Conservation (phyloP, 1,284 basidiomycete genomes). For the Irpex sp. region DNA sequence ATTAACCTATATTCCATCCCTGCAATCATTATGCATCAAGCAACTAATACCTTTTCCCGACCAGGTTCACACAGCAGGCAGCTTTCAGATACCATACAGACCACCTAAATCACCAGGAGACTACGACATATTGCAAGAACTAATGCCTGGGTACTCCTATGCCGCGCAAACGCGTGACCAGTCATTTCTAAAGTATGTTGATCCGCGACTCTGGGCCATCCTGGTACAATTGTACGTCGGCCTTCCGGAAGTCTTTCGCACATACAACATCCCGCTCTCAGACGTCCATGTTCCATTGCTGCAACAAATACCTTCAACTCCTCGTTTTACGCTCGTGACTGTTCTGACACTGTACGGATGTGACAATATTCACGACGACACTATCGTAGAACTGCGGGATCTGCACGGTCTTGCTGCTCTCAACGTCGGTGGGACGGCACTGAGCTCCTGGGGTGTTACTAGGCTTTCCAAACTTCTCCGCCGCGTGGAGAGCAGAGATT, state of each 20-base stretch:
- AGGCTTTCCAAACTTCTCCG: conserved; percentile 29
- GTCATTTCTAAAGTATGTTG: conserved; percentile 26
- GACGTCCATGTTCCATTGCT: conserved; percentile 53
- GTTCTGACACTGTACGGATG: conserved; percentile 54
- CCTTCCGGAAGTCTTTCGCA: conserved; percentile 42
- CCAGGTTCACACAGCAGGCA: conserved; percentile 30
- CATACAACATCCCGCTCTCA: conserved; percentile 46
- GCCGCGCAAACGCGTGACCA: conserved; percentile 21
- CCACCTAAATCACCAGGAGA: conserved; percentile 18
- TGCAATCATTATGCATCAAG: conserved; percentile 37
- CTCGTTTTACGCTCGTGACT: conserved; percentile 58
- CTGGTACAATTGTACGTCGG: conserved; percentile 54
- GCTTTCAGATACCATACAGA: conserved; percentile 27
- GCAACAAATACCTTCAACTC: conserved; percentile 49
- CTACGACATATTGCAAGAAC: conserved; percentile 33
- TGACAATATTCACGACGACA: conserved; percentile 49
- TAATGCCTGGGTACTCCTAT: conserved; percentile 28
- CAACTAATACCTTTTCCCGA: conserved; percentile 35
- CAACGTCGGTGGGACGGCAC: conserved; percentile 50
- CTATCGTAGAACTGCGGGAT: conserved; percentile 42
- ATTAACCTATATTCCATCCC: conserved; percentile 33
- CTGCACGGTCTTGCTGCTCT: conserved; percentile 55
- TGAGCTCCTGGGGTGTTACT: conserved; percentile 50
- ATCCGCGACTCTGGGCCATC: conserved; percentile 60
- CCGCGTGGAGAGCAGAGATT: conserved; percentile 14